Percentiles rank a stretch among this genome's conserved stretches.
Evolutionary conservation across 2,329 filamentous ascomycete genomes (phyloP).

Genomic region (Colletotrichum sp.): DNA sequence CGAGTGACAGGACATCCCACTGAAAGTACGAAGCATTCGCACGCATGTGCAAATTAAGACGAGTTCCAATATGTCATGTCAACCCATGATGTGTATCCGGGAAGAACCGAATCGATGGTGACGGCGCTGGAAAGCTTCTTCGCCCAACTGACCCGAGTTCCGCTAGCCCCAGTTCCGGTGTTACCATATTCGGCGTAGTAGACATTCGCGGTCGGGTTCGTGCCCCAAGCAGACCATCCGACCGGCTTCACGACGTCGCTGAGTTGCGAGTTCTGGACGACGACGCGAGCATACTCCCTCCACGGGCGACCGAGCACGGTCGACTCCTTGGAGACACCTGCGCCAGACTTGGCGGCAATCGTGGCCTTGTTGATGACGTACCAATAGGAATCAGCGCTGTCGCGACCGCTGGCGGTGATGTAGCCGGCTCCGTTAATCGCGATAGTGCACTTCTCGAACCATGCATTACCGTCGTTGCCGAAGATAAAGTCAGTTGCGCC

Average conservation of each 20-base stretch:
- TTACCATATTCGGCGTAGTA: slow-evolving; percentile 65
- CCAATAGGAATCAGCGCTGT: slow-evolving; percentile 42
- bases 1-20: fast-evolving
- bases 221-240: slow-evolving; percentile 64
- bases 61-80: slow-evolving; percentile 13
- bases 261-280: slow-evolving; percentile 55
- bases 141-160: slow-evolving; percentile 52
- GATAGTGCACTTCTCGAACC: slow-evolving; percentile 49
- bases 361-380: slow-evolving; percentile 52
- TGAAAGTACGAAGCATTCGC: background rate
- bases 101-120: slow-evolving; percentile 26
- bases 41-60: background rate
- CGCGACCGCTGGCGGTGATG: slow-evolving; percentile 49
- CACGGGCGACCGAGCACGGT: slow-evolving; percentile 56
- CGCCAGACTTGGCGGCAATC: slow-evolving; percentile 41
- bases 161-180: slow-evolving; percentile 59
- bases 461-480: slow-evolving; percentile 44
- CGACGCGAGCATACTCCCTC: slow-evolving; percentile 50
- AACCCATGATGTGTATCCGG: slow-evolving; percentile 13
- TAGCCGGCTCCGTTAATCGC: slow-evolving; percentile 40
- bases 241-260: slow-evolving; percentile 60
- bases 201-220: slow-evolving; percentile 55
- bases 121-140: slow-evolving; percentile 40
- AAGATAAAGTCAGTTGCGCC: slow-evolving; percentile 58
- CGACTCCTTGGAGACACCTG: slow-evolving; percentile 38